Base-by-base conservation (phyloP, 148 eudicot species). In the Amaranthus palmeri region DNA sequence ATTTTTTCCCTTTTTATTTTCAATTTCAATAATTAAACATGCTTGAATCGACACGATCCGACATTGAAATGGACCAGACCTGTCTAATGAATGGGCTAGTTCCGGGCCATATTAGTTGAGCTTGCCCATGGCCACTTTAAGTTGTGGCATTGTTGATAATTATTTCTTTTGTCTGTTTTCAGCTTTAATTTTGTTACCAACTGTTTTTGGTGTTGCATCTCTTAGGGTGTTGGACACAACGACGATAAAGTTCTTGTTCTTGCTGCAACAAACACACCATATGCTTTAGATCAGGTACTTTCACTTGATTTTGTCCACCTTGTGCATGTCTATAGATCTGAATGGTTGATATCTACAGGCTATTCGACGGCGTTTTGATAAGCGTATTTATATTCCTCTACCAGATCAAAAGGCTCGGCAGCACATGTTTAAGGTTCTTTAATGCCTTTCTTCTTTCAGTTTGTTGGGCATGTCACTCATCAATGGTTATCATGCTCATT, bases 161-260 rank as follows among this genome's bases (percentile, higher is more conserved):
- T 73, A 17, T 40, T 62, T 7, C 60, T 8, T 52, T 10, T 65
- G 45, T 55, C 15, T 78, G 12, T 46, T 46, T 51, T 62, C 8
- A 54, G 42, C 12, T 73, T 71, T 63, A 7, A 8, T 44, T 54
- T 45, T 54, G 47, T 40, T 8, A 65, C 70, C 56, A 65, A 43
- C 11, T 13, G 3, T 49, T 49, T 74, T 15, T 74, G 47, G 41
- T 74, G 42, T 5, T 60, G 5, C 11, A 40, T 74, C 36, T 63
- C 70, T 67, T 70, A 93, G 98, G 98, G 98, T 77, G 98, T 93
- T 47, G 98, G 98, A 51, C 87, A 89, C 83, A 85, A 86, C 77
- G 98, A 93, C 74, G 98, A 93, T 8, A 93, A 93, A 88, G 98
- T 93, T 68, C 96, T 93, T 54, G 96, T 91, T 80, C 91, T 93